These are phyloP conservation scores for Brassica napus DNA, from an alignment of 345 rosid species.

Conservation along the genomic window Da-Ae NC_063444.1:1873501-1874000, in stretches of 20 bases:
- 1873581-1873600: slow-evolving; percentile 50
- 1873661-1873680: slow-evolving; percentile 96
- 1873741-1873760: slow-evolving; percentile 83
- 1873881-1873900: no score
- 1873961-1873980: background rate
- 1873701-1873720: slow-evolving; percentile 76
- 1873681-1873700: slow-evolving; percentile 86
- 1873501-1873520: slow-evolving; percentile 82
- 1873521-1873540: slow-evolving; percentile 55
- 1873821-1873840: background rate
- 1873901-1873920: background rate
- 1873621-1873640: slow-evolving; percentile 59
- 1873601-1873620: slow-evolving; percentile 62
- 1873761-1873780: background rate
- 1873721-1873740: slow-evolving; percentile 79
- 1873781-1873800: background rate
- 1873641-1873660: slow-evolving; percentile 67
- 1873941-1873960: background rate
- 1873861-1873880: background rate
- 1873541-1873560: slow-evolving; percentile 45
- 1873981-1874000: background rate
- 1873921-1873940: no score
- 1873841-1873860: background rate
- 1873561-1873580: slow-evolving; percentile 41
- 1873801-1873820: background rate